phyloP scores from a whole-genome alignment of 2,329 filamentous ascomycete genomes.

The Nannizziopsis arthrosporioides region DNA sequence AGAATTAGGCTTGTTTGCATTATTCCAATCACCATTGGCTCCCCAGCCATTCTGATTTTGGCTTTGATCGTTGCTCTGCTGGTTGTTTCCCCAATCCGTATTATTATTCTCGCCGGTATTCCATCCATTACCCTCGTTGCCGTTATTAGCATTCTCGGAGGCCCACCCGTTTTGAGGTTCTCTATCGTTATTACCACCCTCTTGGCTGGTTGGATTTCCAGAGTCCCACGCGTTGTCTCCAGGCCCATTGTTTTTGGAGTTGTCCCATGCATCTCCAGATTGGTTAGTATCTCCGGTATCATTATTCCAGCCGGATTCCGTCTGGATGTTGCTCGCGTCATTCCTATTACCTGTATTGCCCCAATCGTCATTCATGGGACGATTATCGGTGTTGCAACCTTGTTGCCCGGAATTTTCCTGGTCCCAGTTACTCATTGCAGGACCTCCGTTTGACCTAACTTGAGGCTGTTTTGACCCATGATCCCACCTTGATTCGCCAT shows the following conservation, averaged over 20 bases:
- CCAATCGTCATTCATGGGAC: neutral
- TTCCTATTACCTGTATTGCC: neutral
- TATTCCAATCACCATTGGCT: neutral
- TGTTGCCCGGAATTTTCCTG: neutral
- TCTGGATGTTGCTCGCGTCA: neutral
- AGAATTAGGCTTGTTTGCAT: neutral
- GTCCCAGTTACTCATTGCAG: neutral
- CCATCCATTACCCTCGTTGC: neutral
- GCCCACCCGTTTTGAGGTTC: neutral
- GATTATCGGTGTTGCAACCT: neutral
- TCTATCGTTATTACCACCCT: too few relatives aligned
- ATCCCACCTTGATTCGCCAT: neutral
- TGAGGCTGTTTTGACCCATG: neutral
- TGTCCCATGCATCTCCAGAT: neutral
- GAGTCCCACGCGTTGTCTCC: conserved; percentile 1
- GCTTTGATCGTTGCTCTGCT: neutral
- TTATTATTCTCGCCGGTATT: neutral
- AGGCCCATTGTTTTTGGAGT: neutral
- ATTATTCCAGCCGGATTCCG: neutral
- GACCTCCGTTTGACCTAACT: neutral
- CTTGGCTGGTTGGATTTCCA: neutral
- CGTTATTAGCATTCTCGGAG: neutral
- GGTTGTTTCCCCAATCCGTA: neutral
- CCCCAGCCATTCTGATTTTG: neutral
- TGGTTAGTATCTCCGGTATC: neutral